Base-by-base conservation (phyloP, 768 basidiomycete genomes). In the Macrolepiota fuliginosa region DNA sequence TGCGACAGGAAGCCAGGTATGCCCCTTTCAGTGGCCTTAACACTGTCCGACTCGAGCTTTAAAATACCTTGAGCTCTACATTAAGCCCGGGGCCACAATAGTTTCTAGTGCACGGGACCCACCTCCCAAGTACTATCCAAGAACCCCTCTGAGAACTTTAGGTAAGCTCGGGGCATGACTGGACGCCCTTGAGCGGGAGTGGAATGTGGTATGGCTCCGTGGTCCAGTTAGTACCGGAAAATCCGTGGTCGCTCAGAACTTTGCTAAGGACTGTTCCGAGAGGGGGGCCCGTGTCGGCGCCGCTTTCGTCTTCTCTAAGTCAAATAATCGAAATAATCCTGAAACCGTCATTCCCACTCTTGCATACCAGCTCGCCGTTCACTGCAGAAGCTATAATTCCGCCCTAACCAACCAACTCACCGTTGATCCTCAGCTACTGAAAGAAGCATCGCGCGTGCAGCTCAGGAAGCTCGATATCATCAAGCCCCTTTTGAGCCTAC, bases 221-320 rank as follows among this genome's bases (percentile, higher is more conserved):
- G 60, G 60, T 6, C 53, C 54, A 37, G 53, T 52, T 19, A 40
- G 60, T 6, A 54, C 53, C 24, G 60, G 60, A 19, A 61, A 61
- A 29, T 54, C 60, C 10, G 42, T 52, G 1, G 37, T 61, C 9
- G 37, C 60, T 3, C 27, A 54, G 39, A 61, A 52, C 2, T 47
- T 61, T n/a, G 53, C 52, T 36, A 19, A 39, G 11, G 25, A 54
- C 15, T 54, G 53, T 29, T 7, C 9, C 13, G 25, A 54, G 24
- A 13, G 22, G 24, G 5, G 60, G n/a, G n/a, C n/a, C 0, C 53
- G 42, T 12, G 53, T 55, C 10, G 53, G 60, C 17, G 60, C 52
- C 5, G 54, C 52, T 36, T 61, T 61, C 27, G 54, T 61, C 39
- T 61, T 52, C 42, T 54, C 52, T 9, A 27, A 24, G 13, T 24